phyloP scores from a whole-genome alignment of 1,284 basidiomycete genomes.

The Cystobasidium sp. region DNA sequence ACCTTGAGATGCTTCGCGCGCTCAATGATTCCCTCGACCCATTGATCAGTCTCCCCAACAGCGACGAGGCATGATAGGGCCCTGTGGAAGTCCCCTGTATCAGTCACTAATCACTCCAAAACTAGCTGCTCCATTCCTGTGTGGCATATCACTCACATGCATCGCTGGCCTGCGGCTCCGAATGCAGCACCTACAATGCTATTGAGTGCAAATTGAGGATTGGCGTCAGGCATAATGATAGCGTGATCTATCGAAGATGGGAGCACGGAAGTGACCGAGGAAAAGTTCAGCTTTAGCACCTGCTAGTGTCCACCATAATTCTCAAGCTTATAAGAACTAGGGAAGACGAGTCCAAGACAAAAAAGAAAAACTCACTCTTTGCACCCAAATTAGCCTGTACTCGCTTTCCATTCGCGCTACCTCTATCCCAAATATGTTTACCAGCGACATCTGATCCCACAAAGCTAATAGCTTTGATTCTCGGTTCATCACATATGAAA shows the following conservation, averaged over 20 bases:
- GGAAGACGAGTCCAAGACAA: too few relatives aligned
- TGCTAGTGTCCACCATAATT: too few relatives aligned
- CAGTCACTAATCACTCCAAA: background rate
- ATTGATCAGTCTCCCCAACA: slow-evolving; percentile 79
- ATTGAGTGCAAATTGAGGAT: slow-evolving; percentile 91
- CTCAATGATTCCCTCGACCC: slow-evolving; percentile 85
- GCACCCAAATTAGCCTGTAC: slow-evolving; percentile 95
- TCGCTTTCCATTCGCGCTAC: slow-evolving; percentile 75
- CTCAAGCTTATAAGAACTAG: too few relatives aligned
- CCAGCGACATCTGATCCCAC: slow-evolving; percentile 96
- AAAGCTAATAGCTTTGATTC: slow-evolving; percentile 92
- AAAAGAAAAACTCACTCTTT: slow-evolving; percentile 68
- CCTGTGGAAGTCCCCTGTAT: slow-evolving; percentile 45
- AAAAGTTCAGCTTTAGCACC: too few relatives aligned
- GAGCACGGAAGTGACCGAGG: too few relatives aligned
- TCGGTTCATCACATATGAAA: slow-evolving; percentile 87
- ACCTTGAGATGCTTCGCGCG: slow-evolving; percentile 81
- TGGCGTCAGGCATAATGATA: slow-evolving; percentile 94
- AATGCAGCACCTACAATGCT: slow-evolving; percentile 94
- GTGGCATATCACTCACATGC: slow-evolving; percentile 64
- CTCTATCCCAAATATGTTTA: slow-evolving; percentile 89
- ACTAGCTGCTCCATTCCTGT: background rate
- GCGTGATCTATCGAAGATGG: slow-evolving; percentile 70
- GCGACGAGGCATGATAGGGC: slow-evolving; percentile 66
- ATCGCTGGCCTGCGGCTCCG: slow-evolving; percentile 95